Evolutionary conservation across 163 green algal species (phyloP).

Genomic region (Volvox carteri): DNA sequence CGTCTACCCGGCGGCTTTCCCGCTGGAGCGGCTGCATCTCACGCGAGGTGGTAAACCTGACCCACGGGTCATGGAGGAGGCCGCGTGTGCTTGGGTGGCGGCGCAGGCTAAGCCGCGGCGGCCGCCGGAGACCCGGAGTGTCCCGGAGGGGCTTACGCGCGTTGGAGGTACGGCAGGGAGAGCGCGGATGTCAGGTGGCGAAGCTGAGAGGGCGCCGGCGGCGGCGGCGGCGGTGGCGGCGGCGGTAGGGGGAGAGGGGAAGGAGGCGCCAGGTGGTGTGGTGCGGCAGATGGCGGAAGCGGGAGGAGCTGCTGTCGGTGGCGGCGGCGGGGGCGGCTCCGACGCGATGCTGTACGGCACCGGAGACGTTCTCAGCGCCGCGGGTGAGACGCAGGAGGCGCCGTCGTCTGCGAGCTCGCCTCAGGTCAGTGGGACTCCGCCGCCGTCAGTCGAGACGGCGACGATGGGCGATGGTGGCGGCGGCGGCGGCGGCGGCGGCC

Average conservation of each 20-base stretch:
- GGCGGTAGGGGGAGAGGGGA: background rate
- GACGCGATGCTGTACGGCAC: background rate
- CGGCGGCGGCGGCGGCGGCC: background rate
- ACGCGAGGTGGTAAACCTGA: slow-evolving; percentile 23
- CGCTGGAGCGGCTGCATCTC: slow-evolving; percentile 31
- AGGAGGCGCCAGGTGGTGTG: background rate
- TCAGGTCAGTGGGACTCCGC: background rate
- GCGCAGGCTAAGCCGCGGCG: slow-evolving; percentile 36
- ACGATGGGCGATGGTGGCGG: background rate
- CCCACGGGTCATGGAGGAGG: slow-evolving; percentile 31
- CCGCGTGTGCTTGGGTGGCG: slow-evolving; percentile 37
- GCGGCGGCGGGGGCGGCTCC: background rate
- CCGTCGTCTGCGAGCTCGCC: background rate
- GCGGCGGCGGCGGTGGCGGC: background rate
- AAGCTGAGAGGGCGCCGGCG: too few species aligned
- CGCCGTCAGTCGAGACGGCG: background rate
- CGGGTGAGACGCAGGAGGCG: background rate
- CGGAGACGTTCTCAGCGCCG: background rate
- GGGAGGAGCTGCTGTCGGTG: background rate
- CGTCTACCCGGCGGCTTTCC: slow-evolving; percentile 46
- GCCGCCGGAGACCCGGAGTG: too few species aligned
- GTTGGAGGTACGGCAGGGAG: too few species aligned
- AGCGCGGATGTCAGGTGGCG: too few species aligned
- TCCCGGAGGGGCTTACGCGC: too few species aligned
- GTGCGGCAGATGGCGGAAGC: background rate